phyloP scores from a whole-genome alignment of 164 flowering plant genomes.

The Umbellularia californica region DNA sequence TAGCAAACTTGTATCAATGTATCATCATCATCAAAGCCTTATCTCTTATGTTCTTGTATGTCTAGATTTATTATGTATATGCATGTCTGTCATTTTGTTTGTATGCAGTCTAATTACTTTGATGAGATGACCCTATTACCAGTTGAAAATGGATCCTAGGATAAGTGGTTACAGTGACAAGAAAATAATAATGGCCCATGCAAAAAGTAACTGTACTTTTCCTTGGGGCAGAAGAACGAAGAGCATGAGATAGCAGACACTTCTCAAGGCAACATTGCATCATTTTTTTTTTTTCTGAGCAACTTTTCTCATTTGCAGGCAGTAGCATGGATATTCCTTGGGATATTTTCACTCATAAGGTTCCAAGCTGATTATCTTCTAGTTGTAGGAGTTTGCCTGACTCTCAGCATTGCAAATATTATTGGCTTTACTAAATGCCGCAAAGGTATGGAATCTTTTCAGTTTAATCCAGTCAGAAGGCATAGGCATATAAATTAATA shows the following conservation, averaged over 20 bases:
- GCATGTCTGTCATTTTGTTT: not conserved
- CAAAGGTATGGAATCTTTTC: constrained; percentile 53
- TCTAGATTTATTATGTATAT: not conserved
- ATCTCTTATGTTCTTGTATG: too few relatives aligned
- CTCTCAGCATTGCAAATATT: constrained; percentile 86
- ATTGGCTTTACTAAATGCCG: constrained; percentile 93
- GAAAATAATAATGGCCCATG: not conserved
- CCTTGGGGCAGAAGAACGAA: not conserved
- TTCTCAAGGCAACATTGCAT: not conserved
- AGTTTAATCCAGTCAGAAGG: not conserved
- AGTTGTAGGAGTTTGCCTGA: constrained; percentile 86
- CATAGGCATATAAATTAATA: not conserved
- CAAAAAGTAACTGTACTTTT: not conserved
- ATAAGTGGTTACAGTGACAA: not conserved
- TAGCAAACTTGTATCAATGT: too few relatives aligned
- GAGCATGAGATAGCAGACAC: not conserved
- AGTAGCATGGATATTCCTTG: constrained; percentile 75
- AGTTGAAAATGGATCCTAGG: not conserved
- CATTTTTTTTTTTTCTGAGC: not conserved
- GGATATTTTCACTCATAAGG: constrained; percentile 85
- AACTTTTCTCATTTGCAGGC: constrained; percentile 43
- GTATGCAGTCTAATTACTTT: not conserved
- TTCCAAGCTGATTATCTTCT: constrained; percentile 93
- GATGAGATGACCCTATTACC: not conserved
- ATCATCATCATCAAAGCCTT: too few relatives aligned